A percentile compares a stretch with the other conserved stretches of the same genome.
phyloP scores from a whole-genome alignment of 2,329 filamentous ascomycete genomes.

The Hymenoscyphus salicellus region DNA sequence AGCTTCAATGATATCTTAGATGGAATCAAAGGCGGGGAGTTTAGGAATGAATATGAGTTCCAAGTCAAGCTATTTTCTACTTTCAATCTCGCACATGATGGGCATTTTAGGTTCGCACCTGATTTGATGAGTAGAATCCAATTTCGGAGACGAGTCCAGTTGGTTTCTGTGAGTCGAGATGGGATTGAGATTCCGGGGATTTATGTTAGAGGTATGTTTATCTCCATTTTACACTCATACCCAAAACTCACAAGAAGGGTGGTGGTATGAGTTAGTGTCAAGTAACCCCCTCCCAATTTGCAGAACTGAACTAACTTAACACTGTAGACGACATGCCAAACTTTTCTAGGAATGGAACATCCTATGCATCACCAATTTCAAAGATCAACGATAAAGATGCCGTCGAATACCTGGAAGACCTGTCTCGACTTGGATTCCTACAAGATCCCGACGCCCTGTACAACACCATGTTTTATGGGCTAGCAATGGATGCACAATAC shows the following conservation, averaged over 20 bases:
- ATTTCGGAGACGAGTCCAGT: conserved; percentile 45
- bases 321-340: conserved; percentile 27
- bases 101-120: conserved; percentile 57
- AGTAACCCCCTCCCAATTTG: background rate
- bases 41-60: conserved; percentile 49
- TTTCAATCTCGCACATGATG: conserved; percentile 58
- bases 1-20: conserved; percentile 39
- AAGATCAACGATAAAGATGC: conserved; percentile 55
- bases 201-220: conserved; percentile 46
- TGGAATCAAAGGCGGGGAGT: conserved; percentile 20
- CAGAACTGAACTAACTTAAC: conserved; percentile 39
- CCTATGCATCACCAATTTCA: conserved; percentile 45
- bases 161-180: conserved; percentile 60
- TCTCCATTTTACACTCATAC: background rate
- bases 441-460: conserved; percentile 42
- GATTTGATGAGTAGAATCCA: conserved; percentile 49
- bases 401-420: conserved; percentile 45
- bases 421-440: conserved; percentile 37
- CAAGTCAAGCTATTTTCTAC: conserved; percentile 52
- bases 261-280: background rate
- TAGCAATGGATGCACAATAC: conserved; percentile 26
- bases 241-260: background rate
- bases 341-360: conserved; percentile 31
- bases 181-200: conserved; percentile 55
- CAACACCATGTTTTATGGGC: conserved; percentile 41